phyloP scores from a whole-genome alignment of 257 asterid genomes.

The Solanum tarapatanum region DNA sequence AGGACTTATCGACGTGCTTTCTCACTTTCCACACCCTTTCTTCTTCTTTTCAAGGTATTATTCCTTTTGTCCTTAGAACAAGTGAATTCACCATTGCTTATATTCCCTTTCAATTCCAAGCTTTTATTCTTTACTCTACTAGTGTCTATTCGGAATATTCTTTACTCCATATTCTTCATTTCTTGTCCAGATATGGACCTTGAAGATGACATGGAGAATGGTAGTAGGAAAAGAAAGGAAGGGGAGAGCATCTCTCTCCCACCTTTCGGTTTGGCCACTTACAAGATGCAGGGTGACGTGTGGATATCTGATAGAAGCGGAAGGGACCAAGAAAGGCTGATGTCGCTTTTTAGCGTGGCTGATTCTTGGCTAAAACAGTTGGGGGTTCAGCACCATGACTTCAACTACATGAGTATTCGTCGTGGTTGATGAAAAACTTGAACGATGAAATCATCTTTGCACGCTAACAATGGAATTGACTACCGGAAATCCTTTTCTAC shows the following conservation, averaged over 20 bases:
- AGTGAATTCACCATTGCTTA: not conserved
- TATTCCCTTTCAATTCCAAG: not conserved
- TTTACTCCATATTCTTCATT: not conserved
- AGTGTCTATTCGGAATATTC: not conserved
- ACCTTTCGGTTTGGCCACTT: slow-evolving; percentile 44
- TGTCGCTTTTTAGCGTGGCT: slow-evolving; percentile 65
- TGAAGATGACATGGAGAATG: slow-evolving; percentile 14
- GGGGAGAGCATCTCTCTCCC: slow-evolving; percentile 33
- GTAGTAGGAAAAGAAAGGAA: slow-evolving; percentile 16
- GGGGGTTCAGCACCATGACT: slow-evolving; percentile 84
- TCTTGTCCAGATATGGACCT: slow-evolving; percentile 27
- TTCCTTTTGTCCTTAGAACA: not conserved
- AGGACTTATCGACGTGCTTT: slow-evolving; percentile 40
- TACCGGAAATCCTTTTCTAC: not conserved
- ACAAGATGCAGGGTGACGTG: slow-evolving; percentile 42
- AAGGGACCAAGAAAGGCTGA: slow-evolving; percentile 41
- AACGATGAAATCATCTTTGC: not conserved
- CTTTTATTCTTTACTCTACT: not conserved
- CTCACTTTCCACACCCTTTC: slow-evolving; percentile 50
- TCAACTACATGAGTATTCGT: slow-evolving; percentile 69
- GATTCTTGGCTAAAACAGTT: slow-evolving; percentile 96
- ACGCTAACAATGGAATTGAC: not conserved
- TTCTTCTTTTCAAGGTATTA: slow-evolving; percentile 40
- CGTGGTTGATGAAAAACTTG: slow-evolving; percentile 25
- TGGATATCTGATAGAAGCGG: slow-evolving; percentile 34